Evolutionary conservation across 305 asterid genomes (phyloP).

Genomic region (Solanum hybrid): DNA sequence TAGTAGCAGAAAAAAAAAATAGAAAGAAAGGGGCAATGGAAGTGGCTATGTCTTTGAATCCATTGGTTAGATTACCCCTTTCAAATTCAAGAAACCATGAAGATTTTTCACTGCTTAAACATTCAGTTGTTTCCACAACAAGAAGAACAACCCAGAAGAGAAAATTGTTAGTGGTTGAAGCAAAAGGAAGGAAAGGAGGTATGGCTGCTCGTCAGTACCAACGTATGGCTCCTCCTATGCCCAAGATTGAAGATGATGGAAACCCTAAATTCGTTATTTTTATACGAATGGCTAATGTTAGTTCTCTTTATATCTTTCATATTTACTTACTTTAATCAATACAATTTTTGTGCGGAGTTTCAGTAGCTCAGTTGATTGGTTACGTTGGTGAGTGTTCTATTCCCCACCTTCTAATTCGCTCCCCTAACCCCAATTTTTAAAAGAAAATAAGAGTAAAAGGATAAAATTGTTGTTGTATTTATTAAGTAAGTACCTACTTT

Average conservation of each 20-base stretch:
- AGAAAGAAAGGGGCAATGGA: conserved; percentile 25
- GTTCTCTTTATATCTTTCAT: conserved; percentile 7
- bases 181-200: conserved; percentile 79
- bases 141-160: conserved; percentile 1
- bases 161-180: conserved; percentile 46
- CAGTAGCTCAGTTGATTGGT: neutral
- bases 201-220: conserved; percentile 69
- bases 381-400: no score
- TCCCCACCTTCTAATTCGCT: no score
- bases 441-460: no score
- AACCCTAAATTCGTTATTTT: conserved; percentile 86
- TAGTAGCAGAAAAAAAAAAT: neutral
- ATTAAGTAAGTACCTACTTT: neutral
- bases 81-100: conserved; percentile 37
- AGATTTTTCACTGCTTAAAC: conserved; percentile 31
- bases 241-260: conserved; percentile 95
- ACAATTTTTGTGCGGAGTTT: neutral
- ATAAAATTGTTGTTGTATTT: neutral
- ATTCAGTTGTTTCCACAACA: conserved; percentile 38
- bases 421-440: no score
- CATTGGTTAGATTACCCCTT: conserved; percentile 45
- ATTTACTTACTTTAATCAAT: neutral
- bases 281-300: conserved; percentile 81
- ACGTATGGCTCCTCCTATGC: conserved; percentile 56
- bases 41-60: conserved; percentile 66